Evolutionary conservation across 805 yeast genomes (phyloP), one percentile per base, ranked within the genome.

Genomic region (Saccharomycopsis microspora): DNA sequence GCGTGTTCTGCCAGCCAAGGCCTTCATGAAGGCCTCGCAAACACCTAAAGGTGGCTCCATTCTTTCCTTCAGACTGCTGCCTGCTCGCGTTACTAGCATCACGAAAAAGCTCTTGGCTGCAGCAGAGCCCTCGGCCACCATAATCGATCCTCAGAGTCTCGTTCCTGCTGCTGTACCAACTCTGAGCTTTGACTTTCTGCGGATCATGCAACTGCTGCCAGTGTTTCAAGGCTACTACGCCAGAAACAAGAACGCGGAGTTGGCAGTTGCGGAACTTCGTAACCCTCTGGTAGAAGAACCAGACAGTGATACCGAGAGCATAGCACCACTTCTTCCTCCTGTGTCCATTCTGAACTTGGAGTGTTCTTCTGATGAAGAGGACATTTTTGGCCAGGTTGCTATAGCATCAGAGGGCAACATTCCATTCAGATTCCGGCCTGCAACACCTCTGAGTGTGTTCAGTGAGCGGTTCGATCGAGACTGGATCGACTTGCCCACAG

Each of bases 1-100:
- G 60, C 50, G 53, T 41, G 58, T 57, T 1, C 52, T 55, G n/a
- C 59, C 57, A 3, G 48, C 45, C 37, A 39, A 39, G 19, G 42
- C 46, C 35, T 45, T 39, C 19, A 29, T 32, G 28, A 11, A 8
- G 8, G 36, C 36, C 36, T 34, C 36, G 3, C 10, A 8, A 34
- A 9, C 36, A 8, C n/a, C 36, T 8, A 8, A 8, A 34, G 8
- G 8, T 34, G 19, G 19, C 19, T 34, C 36, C 36, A 34, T 8
- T 9, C n/a, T n/a, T n/a, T 8, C 10, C 36, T 34, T n/a, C 10
- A 34, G 36, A 34, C n/a, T 34, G 36, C 36, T 34, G 36, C n/a
- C n/a, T 34, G 36, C 8, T n/a, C 10, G n/a, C 36, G 36, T 47
- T 28, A 51, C 54, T 33, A 51, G 51, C 11, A 42, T 51, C 9